A percentile compares a stretch with the other conserved stretches of the same genome.
Evolutionary conservation across 1,284 basidiomycete species (phyloP).

Genomic region (Boletus albobrunnescens): DNA sequence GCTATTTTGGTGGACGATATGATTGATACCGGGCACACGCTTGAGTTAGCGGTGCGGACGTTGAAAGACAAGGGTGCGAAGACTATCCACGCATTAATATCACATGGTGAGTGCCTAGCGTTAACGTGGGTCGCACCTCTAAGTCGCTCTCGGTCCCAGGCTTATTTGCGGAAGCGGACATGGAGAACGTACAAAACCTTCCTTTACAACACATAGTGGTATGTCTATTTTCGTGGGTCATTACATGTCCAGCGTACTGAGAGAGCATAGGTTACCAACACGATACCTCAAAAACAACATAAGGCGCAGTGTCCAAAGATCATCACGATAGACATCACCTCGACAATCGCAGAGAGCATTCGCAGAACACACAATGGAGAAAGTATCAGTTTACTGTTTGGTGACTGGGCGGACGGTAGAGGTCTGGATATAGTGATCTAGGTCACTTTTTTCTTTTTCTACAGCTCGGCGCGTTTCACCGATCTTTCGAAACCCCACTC

Average conservation of each 20-base stretch:
- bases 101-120: constrained; percentile 66
- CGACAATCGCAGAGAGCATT: constrained; percentile 93
- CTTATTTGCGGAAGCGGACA: constrained; percentile 81
- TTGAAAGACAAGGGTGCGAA: constrained; percentile 86
- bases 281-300: constrained; percentile 64
- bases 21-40: constrained; percentile 92
- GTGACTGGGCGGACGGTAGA: constrained; percentile 62
- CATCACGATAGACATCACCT: constrained; percentile 80
- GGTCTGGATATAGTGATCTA: constrained; percentile 39
- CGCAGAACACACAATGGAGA: constrained; percentile 96
- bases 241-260: not conserved
- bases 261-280: constrained; percentile 63
- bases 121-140: constrained; percentile 2
- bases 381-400: constrained; percentile 80
- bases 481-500: not conserved
- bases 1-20: constrained; percentile 98
- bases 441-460: not conserved
- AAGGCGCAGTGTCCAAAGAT: constrained; percentile 58
- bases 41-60: constrained; percentile 81
- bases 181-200: constrained; percentile 72
- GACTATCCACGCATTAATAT: constrained; percentile 85
- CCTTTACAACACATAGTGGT: constrained; percentile 89
- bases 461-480: not conserved
- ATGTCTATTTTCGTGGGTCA: constrained; percentile 40
- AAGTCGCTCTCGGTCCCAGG: constrained; percentile 44